Evolutionary conservation across 768 basidiomycete species (phyloP), one percentile per base, ranked within the genome.

Genomic region (Boletus eberwhitei): DNA sequence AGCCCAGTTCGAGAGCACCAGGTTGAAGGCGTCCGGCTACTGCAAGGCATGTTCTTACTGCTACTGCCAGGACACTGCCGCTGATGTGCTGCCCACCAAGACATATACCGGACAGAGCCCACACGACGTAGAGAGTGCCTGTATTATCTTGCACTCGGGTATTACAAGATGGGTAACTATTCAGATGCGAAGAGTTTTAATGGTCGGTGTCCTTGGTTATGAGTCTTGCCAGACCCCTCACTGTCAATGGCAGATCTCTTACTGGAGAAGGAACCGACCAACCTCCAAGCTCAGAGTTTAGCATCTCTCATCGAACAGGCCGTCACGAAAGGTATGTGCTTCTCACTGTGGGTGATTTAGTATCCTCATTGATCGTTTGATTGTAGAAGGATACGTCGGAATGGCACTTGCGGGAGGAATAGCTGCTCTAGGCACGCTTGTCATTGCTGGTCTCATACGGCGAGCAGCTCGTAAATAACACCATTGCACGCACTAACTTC

Each of bases 91-190:
- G 26, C 32, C 32, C 35, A 19, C 24, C 16, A 26, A 98, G 97
- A 98, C 51, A 87, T 99, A 43, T 99, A 96, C 73, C 85, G 92
- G 26, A 78, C 84, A 16, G 94, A 97, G 57, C 88, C 95, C 5
- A 71, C 84, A 21, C 82, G 96, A 59, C 81, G 97, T 57, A 77
- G 96, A 74, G 97, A 98, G 73, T 98, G 96, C 63, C 74, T 98
- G 35, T 99, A 98, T 67, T 99, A 98, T 74, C 85, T 99, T 24
- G 93, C 94, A 4, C 77, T 98, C 14, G 97, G 97, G 1, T 86
- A 98, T 71, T 98, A 93, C 74, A 98, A 98, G 79, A 88, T 98
- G 82, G 86, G 87, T 12, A 94, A 98, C 68, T 98, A 88, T 69
- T 88, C 90, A 19, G 91, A 98, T 65, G 93, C 95, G 2, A 87